Conservation (phyloP, 2,329 filamentous ascomycete species). For the Calonectria pseudoreteaudii region DNA sequence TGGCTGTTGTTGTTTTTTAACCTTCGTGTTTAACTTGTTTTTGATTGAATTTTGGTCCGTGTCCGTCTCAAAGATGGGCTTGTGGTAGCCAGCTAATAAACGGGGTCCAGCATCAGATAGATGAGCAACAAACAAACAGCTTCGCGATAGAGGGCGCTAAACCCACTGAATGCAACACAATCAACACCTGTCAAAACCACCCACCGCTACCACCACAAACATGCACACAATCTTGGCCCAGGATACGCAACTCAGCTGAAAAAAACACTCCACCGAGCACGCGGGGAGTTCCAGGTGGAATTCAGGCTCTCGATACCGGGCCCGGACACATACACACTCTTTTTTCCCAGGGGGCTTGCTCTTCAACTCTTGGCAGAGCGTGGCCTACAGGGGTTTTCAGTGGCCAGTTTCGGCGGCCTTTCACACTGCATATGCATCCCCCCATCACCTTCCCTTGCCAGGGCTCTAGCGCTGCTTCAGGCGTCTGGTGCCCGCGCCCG, state of each 20-base stretch:
- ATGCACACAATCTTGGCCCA: background rate
- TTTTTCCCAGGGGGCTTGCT: background rate
- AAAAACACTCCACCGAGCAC: background rate
- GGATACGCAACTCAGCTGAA: background rate
- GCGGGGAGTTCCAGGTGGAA: constrained; percentile 6
- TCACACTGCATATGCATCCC: background rate
- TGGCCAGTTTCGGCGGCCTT: background rate
- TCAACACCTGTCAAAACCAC: background rate
- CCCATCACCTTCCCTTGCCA: background rate
- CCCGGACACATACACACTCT: background rate
- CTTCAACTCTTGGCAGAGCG: background rate
- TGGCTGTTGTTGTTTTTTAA: background rate
- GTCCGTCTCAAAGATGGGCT: background rate
- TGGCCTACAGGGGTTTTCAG: background rate
- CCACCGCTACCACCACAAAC: background rate
- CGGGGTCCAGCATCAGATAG: background rate
- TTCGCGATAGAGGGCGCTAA: background rate
- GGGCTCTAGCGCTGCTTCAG: constrained; percentile 15
- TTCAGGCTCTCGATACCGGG: background rate
- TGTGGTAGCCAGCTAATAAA: background rate
- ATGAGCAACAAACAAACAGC: background rate
- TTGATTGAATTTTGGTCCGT: background rate
- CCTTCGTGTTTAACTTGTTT: background rate
- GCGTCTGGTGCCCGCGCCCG: constrained; percentile 9
- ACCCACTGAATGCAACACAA: background rate